These are phyloP conservation scores for Phialocephala subalpina DNA, from an alignment of 2,329 filamentous ascomycete species.

Conservation along the genomic window DNA sequence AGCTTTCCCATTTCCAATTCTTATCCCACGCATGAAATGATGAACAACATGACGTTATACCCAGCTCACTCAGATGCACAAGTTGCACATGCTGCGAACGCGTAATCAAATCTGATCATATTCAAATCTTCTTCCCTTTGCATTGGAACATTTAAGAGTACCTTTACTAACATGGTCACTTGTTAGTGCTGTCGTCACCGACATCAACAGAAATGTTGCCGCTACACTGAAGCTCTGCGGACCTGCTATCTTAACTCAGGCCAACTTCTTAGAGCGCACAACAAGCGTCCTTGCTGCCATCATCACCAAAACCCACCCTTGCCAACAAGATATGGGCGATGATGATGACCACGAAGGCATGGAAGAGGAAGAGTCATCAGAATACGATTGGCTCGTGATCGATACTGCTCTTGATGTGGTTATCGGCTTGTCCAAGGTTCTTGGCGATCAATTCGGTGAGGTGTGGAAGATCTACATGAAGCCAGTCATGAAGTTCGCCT, in stretches of 20 bases:
- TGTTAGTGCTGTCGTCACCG: constrained; percentile 82
- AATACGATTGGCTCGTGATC: constrained; percentile 97
- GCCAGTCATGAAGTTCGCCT: constrained; percentile 86
- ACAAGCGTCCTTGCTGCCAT: constrained; percentile 79
- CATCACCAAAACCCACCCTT: constrained; percentile 89
- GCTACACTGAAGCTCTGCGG: constrained; percentile 91
- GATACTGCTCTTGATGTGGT: constrained; percentile 94
- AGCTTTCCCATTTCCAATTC: constrained; percentile 53
- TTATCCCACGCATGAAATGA: constrained; percentile 60
- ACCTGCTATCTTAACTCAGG: constrained; percentile 80
- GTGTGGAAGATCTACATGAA: constrained; percentile 97
- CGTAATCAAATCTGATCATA: constrained; percentile 64
- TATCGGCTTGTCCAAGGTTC: constrained; percentile 81
- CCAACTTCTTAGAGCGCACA: constrained; percentile 77
- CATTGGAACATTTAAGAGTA: constrained; percentile 23
- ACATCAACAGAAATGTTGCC: constrained; percentile 93
- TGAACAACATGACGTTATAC: constrained; percentile 91
- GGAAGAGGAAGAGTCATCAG: constrained; percentile 76
- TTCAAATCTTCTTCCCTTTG: constrained; percentile 35
- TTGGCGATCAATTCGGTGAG: constrained; percentile 83
- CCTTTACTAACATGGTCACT: constrained; percentile 50
- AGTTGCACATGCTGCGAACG: constrained; percentile 88
- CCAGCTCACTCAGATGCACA: constrained; percentile 99
- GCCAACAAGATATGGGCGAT: constrained; percentile 88
- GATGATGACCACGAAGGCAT: constrained; percentile 79